Evolutionary conservation across 1,284 basidiomycete species (phyloP).

Genomic region (Takashimella koratensis): DNA sequence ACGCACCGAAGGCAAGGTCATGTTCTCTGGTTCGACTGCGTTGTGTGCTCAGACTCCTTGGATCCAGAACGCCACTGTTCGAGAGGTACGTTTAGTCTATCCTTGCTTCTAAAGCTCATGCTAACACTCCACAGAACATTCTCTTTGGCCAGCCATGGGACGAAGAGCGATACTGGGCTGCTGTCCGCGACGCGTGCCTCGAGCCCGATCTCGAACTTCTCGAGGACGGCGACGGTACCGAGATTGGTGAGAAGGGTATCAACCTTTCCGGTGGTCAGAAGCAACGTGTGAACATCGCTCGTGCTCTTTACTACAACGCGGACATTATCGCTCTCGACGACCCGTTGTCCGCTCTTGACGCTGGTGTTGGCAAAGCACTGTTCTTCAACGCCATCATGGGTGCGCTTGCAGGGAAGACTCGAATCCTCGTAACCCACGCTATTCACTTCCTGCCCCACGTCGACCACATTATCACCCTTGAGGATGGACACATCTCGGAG

Average conservation of each 20-base stretch:
- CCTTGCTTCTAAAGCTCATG: constrained; percentile 17
- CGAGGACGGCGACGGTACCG: constrained; percentile 76
- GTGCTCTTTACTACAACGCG: constrained; percentile 78
- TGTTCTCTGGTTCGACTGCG: constrained; percentile 64
- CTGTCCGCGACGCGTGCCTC: constrained; percentile 68
- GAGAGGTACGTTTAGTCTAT: constrained; percentile 44
- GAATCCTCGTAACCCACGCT: constrained; percentile 61
- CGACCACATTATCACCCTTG: constrained; percentile 52
- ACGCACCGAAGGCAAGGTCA: constrained; percentile 58
- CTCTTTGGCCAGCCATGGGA: constrained; percentile 79
- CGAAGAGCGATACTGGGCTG: constrained; percentile 71
- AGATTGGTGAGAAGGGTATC: constrained; percentile 79
- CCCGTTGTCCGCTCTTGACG: constrained; percentile 72
- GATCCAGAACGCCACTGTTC: constrained; percentile 70
- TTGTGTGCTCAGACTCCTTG: constrained; percentile 75
- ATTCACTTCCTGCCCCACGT: constrained; percentile 50
- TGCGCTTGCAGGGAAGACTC: constrained; percentile 63
- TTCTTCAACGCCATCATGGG: constrained; percentile 78
- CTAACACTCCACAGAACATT: constrained; percentile 74
- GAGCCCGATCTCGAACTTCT: constrained; percentile 75
- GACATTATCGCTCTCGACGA: constrained; percentile 86
- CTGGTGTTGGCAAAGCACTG: constrained; percentile 78
- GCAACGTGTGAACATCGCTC: constrained; percentile 60
- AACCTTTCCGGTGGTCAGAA: constrained; percentile 47
- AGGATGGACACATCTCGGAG: constrained; percentile 70